A percentile compares a stretch with the other conserved stretches of the same genome.
Evolutionary conservation across 208 protist genomes (phyloP).

Genomic region (Trypanosoma grayi): DNA sequence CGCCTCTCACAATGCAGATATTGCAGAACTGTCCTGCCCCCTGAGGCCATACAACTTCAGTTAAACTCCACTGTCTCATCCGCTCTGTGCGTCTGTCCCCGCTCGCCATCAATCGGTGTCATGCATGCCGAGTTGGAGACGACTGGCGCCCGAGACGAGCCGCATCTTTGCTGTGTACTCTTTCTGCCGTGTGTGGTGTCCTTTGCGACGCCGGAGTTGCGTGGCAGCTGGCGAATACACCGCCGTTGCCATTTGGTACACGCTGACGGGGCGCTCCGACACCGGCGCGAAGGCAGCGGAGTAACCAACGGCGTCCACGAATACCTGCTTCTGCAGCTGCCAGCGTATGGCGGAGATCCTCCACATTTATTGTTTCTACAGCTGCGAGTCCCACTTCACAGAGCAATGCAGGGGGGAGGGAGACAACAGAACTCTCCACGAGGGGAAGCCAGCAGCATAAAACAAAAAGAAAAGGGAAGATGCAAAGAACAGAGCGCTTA

Average conservation of each 20-base stretch:
- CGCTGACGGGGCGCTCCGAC: constrained; percentile 37
- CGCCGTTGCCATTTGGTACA: constrained; percentile 40
- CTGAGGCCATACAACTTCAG: too few relatives aligned
- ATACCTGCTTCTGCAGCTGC: constrained; percentile 48
- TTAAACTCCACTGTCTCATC: too few relatives aligned
- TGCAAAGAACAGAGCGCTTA: too few relatives aligned
- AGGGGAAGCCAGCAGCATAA: too few relatives aligned
- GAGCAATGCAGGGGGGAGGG: not conserved
- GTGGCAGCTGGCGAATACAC: constrained; percentile 52
- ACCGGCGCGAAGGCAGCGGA: constrained; percentile 41
- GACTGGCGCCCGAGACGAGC: constrained; percentile 26
- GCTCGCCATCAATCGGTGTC: not conserved
- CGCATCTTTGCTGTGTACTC: constrained; percentile 37
- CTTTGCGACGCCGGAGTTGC: constrained; percentile 38
- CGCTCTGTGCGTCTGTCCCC: not conserved
- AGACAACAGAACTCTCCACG: too few relatives aligned
- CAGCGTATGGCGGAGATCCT: constrained; percentile 8
- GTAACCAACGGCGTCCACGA: constrained; percentile 46
- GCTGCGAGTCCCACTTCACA: not conserved
- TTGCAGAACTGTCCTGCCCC: too few relatives aligned
- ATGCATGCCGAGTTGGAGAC: constrained; percentile 33
- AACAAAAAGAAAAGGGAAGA: too few relatives aligned
- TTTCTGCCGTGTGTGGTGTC: constrained; percentile 36
- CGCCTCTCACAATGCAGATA: too few relatives aligned
- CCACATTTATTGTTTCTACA: constrained; percentile 22